Base-by-base conservation (phyloP, 495 filamentous ascomycete species). In the Penicillium bialowiezense region DNA sequence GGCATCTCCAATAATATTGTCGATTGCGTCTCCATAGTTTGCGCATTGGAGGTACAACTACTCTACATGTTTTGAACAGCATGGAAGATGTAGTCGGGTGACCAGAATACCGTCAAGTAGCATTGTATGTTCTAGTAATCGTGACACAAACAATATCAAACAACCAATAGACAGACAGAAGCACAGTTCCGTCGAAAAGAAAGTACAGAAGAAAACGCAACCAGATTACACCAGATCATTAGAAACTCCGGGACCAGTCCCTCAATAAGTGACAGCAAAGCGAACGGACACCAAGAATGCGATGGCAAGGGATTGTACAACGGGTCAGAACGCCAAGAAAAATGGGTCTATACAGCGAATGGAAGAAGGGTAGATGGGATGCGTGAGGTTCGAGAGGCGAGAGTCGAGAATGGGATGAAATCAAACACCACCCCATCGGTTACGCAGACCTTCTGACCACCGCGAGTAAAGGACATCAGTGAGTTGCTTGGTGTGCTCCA, bases 401-500 rank as follows among this genome's bases (percentile, higher is more conserved):
- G 45, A 14, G n/a, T n/a, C 40, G 28, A 6, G n/a, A 13, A 36
- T 6, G 15, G 20, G 37, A 10, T n/a, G 26, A 37, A 26, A 36
- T 61, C 65, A 83, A 15, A 79, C 63, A 26, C 71, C 70, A 14
- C 81, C 79, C 92, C 92, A 98, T 45, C 92, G 77, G 43, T 76
- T 80, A 57, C 84, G 83, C 59, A 97, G 67, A 12, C 89, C 91
- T 51, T 95, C 89, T 1, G 87, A 78, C 93, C 93, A 98, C 18
- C 92, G 80, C 34, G 82, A 75, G 68, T 96, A 97, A 15, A 98
- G 78, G 21, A 96, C 86, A 69, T 97, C 91, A 9, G 88, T 87
- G 20, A 98, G 71, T 63, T 91, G 83, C 60, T 89, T 90, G 47
- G 87, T 88, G 65, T 96, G 90, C 63, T 96, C 90, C 90, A 96